These are phyloP conservation scores for Melampsora abietis-canadensis DNA, from an alignment of 1,284 basidiomycete genomes.

Conservation along the genomic window DNA sequence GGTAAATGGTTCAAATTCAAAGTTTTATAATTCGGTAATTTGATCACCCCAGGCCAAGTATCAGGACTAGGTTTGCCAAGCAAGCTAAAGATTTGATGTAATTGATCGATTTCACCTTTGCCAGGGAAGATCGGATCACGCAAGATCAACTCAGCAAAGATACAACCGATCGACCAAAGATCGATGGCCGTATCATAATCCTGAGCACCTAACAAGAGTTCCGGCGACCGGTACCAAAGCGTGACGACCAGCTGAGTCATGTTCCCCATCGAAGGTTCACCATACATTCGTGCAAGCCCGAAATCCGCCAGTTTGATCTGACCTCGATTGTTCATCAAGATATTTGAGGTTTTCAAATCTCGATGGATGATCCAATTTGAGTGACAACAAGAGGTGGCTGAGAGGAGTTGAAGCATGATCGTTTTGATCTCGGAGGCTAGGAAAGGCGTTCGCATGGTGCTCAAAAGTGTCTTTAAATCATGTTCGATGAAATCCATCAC, in stretches of 20 bases:
- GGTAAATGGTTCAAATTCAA: conserved; percentile 60
- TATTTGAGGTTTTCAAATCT: conserved; percentile 93
- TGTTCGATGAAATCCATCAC: conserved; percentile 99
- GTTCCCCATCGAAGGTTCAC: conserved; percentile 89
- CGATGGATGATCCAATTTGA: conserved; percentile 95
- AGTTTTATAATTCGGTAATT: conserved; percentile 73
- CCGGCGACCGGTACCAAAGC: conserved; percentile 95
- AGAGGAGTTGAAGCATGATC: conserved; percentile 85
- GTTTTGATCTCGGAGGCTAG: conserved; percentile 97
- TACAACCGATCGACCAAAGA: conserved; percentile 99
- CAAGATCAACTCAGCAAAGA: conserved; percentile 91
- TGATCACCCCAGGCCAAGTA: conserved; percentile 79
- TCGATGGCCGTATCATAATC: conserved; percentile 97
- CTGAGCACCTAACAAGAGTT: conserved; percentile 86
- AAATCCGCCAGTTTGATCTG: conserved; percentile 99
- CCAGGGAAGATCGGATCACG: conserved; percentile 93
- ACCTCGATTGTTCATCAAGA: conserved; percentile 97
- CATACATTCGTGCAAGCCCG: conserved; percentile 88
- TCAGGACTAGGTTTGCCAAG: conserved; percentile 80
- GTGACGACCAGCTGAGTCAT: conserved; percentile 98
- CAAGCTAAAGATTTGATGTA: conserved; percentile 74
- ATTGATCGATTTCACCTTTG: conserved; percentile 88
- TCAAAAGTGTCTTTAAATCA: conserved; percentile 91
- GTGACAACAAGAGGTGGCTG: conserved; percentile 87
- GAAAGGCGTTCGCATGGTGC: conserved; percentile 89